Percentiles rank a stretch among this genome's conserved stretches.
Conservation (phyloP, 805 yeast genomes). For the Lipomyces yamadae region DNA sequence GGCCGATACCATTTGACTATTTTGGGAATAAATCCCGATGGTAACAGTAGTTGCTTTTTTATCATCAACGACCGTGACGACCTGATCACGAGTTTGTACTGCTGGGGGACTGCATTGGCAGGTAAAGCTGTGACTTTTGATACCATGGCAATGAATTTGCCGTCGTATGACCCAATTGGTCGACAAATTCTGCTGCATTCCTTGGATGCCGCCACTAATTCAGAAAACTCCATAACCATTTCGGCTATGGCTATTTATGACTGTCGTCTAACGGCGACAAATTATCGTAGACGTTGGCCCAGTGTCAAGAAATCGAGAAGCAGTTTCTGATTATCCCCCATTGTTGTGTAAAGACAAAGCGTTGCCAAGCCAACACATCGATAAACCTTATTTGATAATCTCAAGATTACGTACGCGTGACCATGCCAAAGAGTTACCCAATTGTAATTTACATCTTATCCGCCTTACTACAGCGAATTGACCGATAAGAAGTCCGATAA, state of each 20-base stretch:
- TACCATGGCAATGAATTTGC: slow-evolving; percentile 27
- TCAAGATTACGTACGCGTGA: too few species aligned
- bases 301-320: neutral
- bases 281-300: neutral
- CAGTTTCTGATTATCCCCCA: neutral
- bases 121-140: neutral
- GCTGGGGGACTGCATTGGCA: neutral
- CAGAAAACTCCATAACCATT: slow-evolving; percentile 30
- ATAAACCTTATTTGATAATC: too few species aligned
- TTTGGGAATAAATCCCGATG: slow-evolving; percentile 22
- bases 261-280: neutral
- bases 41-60: slow-evolving; percentile 25
- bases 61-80: slow-evolving; percentile 22
- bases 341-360: neutral
- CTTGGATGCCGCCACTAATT: slow-evolving; percentile 15
- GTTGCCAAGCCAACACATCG: too few species aligned
- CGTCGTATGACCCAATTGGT: slow-evolving; percentile 19
- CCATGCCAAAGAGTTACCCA: too few species aligned
- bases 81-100: slow-evolving; percentile 21
- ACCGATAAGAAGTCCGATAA: neutral
- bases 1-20: slow-evolving; percentile 30
- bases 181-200: slow-evolving; percentile 7
- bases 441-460: too few species aligned
- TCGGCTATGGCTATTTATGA: neutral
- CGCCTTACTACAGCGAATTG: too few species aligned